A percentile compares a stretch with the other conserved stretches of the same genome.
Evolutionary conservation across 2,329 filamentous ascomycete genomes (phyloP).

Genomic region (Nemania sp.): DNA sequence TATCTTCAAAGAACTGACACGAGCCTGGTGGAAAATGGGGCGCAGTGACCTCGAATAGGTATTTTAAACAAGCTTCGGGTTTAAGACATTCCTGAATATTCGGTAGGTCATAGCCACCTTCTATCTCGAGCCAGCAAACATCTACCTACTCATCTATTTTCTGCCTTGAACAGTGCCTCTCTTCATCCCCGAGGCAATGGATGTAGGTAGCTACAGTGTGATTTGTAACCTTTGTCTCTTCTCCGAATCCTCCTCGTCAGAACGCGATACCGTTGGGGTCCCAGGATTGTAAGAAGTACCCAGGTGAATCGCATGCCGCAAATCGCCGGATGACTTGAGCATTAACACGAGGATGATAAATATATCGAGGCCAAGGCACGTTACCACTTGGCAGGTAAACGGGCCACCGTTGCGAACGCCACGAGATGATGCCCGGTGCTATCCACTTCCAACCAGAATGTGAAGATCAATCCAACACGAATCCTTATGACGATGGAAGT

Average conservation of each 20-base stretch:
- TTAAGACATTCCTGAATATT: conserved; percentile 17
- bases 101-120: conserved; percentile 24
- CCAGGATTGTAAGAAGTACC: conserved; percentile 8
- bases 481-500: conserved; percentile 32
- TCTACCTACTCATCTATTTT: conserved; percentile 26
- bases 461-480: conserved; percentile 34
- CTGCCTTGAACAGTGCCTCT: conserved; percentile 27
- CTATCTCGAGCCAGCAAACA: conserved; percentile 1
- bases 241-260: conserved; percentile 4
- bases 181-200: not conserved
- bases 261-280: not conserved
- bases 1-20: not conserved
- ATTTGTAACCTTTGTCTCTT: not conserved
- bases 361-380: conserved; percentile 15
- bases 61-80: conserved; percentile 22
- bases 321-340: conserved; percentile 8
- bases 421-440: conserved; percentile 10
- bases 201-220: not conserved
- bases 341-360: conserved; percentile 1
- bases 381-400: conserved; percentile 18
- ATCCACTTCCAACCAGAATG: conserved; percentile 7
- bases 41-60: not conserved
- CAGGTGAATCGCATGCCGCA: conserved; percentile 3
- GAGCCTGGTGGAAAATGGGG: not conserved
- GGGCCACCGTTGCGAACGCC: not conserved